A percentile compares a stretch with the other conserved stretches of the same genome.
These are phyloP conservation scores for Silene uniflora DNA, from an alignment of 148 eudicot species.

Conservation along the genomic window DNA sequence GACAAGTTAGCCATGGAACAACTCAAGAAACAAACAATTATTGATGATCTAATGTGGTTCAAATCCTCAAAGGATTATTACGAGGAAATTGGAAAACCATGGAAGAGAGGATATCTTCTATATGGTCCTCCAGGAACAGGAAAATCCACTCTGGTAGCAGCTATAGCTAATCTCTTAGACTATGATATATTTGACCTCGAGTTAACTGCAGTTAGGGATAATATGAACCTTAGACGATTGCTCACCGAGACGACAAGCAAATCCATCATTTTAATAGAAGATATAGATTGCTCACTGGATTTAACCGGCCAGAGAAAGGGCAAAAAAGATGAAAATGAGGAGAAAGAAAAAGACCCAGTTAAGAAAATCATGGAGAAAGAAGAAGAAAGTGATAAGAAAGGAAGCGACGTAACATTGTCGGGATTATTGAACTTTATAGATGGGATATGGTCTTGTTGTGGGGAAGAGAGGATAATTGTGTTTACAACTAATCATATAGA, in stretches of 20 bases:
- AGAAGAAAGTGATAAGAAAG: constrained; percentile 4
- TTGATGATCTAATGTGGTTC: constrained; percentile 34
- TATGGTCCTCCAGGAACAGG: constrained; percentile 54
- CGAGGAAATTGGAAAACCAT: constrained; percentile 36
- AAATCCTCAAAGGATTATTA: constrained; percentile 29
- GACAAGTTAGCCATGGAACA: constrained; percentile 38
- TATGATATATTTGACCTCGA: constrained; percentile 49
- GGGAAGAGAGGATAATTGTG: constrained; percentile 28
- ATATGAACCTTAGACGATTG: constrained; percentile 28
- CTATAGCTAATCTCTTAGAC: constrained; percentile 45
- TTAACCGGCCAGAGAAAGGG: constrained; percentile 40
- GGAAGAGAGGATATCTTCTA: constrained; percentile 54
- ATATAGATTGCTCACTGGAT: constrained; percentile 43
- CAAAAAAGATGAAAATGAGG: constrained; percentile 17
- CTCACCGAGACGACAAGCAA: constrained; percentile 34
- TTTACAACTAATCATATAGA: constrained; percentile 32
- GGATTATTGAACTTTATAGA: constrained; percentile 30
- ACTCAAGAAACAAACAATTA: constrained; percentile 34
- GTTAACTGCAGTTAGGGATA: constrained; percentile 35
- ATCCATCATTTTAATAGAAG: constrained; percentile 41
- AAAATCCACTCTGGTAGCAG: constrained; percentile 47
- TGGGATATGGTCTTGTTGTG: constrained; percentile 33
- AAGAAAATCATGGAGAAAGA: constrained; percentile 6
- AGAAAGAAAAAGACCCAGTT: constrained; percentile 10
- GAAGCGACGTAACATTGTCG: constrained; percentile 28